A percentile compares a stretch with the other conserved stretches of the same genome.
Conservation (phyloP, 805 yeast species). For the Lipomyces sp. region DNA sequence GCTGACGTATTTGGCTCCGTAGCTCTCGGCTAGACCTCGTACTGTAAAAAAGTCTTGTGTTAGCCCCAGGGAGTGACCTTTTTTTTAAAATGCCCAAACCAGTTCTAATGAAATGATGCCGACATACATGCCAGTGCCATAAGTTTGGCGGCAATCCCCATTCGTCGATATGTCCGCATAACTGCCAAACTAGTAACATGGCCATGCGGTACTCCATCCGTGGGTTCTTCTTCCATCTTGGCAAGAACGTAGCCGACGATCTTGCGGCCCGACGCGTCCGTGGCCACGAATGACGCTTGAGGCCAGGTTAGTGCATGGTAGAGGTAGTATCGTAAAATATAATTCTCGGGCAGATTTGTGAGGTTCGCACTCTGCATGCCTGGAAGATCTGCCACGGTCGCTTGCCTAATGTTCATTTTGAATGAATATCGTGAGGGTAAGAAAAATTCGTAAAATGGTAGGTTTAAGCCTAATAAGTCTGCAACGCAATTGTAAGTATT, state of each 20-base stretch:
- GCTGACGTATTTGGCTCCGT: slow-evolving; percentile 80
- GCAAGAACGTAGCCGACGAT: slow-evolving; percentile 96
- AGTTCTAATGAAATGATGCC: not conserved
- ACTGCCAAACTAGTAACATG: slow-evolving; percentile 94
- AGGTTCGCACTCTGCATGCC: slow-evolving; percentile 72
- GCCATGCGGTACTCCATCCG: slow-evolving; percentile 64
- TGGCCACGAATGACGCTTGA: slow-evolving; percentile 94
- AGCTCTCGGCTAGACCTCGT: slow-evolving; percentile 78
- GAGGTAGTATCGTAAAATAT: slow-evolving; percentile 87
- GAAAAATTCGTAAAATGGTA: not conserved
- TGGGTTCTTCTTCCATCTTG: slow-evolving; percentile 80
- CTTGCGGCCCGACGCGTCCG: slow-evolving; percentile 65
- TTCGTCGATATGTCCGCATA: slow-evolving; percentile 91
- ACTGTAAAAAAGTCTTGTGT: slow-evolving; percentile 55
- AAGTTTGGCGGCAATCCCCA: slow-evolving; percentile 90
- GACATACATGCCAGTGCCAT: slow-evolving; percentile 72
- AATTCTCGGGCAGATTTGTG: slow-evolving; percentile 83
- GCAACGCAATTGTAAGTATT: not conserved
- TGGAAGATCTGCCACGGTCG: slow-evolving; percentile 76
- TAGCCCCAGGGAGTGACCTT: slow-evolving; percentile 53
- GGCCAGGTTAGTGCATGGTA: slow-evolving; percentile 74
- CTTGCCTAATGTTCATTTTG: slow-evolving; percentile 77
- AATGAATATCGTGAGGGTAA: not conserved
- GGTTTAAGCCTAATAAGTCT: not conserved
- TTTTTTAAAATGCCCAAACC: not conserved